Conservation (phyloP, 345 rosid genomes). For the Corchorus olitorius region DNA sequence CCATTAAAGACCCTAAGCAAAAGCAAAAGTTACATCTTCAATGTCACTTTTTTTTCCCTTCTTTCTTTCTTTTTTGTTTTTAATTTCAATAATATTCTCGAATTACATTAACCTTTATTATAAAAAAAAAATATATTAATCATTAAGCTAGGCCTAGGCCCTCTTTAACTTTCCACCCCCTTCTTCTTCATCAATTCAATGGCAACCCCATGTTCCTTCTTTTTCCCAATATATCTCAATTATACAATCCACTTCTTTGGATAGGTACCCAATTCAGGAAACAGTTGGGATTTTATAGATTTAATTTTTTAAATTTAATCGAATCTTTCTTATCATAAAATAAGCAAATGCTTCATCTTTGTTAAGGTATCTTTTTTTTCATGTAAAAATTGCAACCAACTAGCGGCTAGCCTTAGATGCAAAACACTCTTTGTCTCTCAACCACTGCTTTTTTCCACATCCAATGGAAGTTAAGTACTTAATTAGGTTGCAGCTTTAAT, state of each 20-base stretch:
- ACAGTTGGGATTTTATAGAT: not conserved
- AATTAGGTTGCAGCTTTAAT: constrained; percentile 12
- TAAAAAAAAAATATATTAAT: no score
- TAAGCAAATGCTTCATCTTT: not conserved
- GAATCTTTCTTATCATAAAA: constrained; percentile 5
- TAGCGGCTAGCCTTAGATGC: not conserved
- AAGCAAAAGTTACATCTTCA: no score
- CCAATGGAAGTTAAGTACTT: constrained; percentile 18
- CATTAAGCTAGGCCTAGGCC: no score
- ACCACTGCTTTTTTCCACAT: not conserved
- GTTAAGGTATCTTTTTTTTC: not conserved
- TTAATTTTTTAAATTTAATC: not conserved
- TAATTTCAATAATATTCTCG: not conserved
- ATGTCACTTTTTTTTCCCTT: not conserved
- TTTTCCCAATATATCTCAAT: not conserved
- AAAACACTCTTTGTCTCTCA: not conserved
- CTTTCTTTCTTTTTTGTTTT: not conserved
- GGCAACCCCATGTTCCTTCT: not conserved
- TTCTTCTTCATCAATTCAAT: not conserved
- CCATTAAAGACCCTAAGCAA: no score
- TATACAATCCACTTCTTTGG: not conserved
- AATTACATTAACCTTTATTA: not conserved
- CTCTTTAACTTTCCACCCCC: not conserved
- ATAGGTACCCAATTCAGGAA: not conserved
- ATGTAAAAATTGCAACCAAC: not conserved